Base-by-base conservation (phyloP, 1,284 basidiomycete species). In the Chondrostereum purpureum region DNA sequence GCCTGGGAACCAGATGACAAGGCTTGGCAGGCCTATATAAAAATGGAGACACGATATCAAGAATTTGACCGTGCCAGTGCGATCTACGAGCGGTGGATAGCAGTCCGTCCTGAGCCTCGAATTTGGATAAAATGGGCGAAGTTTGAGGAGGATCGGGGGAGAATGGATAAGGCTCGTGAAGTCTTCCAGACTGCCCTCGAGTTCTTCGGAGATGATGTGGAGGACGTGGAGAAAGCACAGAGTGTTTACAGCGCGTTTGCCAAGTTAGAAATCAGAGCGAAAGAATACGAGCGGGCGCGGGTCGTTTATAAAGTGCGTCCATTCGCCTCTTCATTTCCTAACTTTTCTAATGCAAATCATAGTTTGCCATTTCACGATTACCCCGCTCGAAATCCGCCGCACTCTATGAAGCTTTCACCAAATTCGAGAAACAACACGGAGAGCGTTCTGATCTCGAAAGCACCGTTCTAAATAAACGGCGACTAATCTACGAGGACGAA, bases 1-100 rank as follows among this genome's bases (percentile, higher is more conserved):
- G 78, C 88, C 53, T 99, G 96, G 96, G 93, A 99, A 63, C 96
- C 96, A 0, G 92, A 98, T 58, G 96, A 99, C 77, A 98, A 97
- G 70, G 93, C 95, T 4, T 99, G 95, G 96, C 88, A 92, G 60
- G 91, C 92, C 10, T 99, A 96, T 66, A 92, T 99, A 74, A 95
- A 97, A 70, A 72, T 99, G 62, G 96, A 99, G 69, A 82, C 89
- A 59, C 78, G 95, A 39, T 99, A 99, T 63, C 73, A 85, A 52
- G 96, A 99, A 66, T 66, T 83, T 31, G 95, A 98, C 56, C 77
- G 93, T 10, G 95, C 93, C 2, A 95, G 92, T 53, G 75, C 82
- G 17, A 86, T 99, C 39, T 98, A 96, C 66, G 95, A 98, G 63
- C 77, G 96, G 12, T 94, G 93, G 84, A 85, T 99, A 51, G 91